Evolutionary conservation across 2,329 filamentous ascomycete genomes (phyloP), one percentile per base, ranked within the genome.

Genomic region (Microsporum canis): DNA sequence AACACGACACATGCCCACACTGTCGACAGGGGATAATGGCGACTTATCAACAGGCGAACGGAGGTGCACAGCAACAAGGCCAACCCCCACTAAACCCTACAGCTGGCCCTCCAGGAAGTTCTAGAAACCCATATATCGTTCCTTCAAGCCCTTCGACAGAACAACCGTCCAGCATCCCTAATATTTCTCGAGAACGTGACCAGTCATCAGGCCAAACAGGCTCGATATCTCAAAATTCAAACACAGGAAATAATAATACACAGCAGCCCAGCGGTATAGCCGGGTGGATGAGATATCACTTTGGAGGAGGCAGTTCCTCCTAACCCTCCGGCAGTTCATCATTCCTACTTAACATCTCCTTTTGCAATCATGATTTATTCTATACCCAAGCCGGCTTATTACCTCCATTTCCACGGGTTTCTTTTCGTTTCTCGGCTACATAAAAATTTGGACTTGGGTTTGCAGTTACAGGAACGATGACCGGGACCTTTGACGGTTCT

Each of bases 1-100:
- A 95, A 73, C 91, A 96, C 73, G 91, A 96, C 68, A 96, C 91
- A 0, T 97, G 92, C 68, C 92, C 92, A 3, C 77, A 79, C 63
- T 79, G 77, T 60, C 73, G 77, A 45, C 72, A 72, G 51, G 68
- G 72, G 34, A 77, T 78, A 45, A 63, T 60, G 60, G 62, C 57
- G 34, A 14, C 53, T 17, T 29, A 62, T 47, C 34, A 47, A 6
- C 56, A 55, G n/a, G 36, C 43, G 3, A 45, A 51, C 12, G 27
- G 23, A 45, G 3, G 17, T 7, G 14, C 49, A 0, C 56, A 43
- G 56, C 56, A 58, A 17, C 49, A 55, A 34, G n/a, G 38, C 14
- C 56, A 45, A 29, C 14, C 5, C 10, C 3, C 14, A 31, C 51
- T 6, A 55, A 31, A 5, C 8, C 17, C 51, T 55, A n/a, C 47